A percentile compares a stretch with the other conserved stretches of the same genome.
These are phyloP conservation scores for Saturnispora kantuleensis DNA, from an alignment of 805 yeast species.

Conservation along the genomic window DNA sequence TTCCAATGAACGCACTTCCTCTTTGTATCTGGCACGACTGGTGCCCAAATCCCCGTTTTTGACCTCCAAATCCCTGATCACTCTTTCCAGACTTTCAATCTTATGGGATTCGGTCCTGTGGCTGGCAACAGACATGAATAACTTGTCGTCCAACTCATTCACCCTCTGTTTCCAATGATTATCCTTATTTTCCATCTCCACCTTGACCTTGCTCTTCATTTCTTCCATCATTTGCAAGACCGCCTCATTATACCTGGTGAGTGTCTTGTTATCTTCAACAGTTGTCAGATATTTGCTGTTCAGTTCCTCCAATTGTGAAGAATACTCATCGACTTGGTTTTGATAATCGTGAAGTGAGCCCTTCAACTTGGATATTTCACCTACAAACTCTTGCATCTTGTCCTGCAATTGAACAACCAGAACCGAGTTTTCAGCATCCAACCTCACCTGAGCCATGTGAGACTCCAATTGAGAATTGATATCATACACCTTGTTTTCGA, in stretches of 20 bases:
- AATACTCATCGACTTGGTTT: slow-evolving; percentile 14
- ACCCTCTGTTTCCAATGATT: slow-evolving; percentile 53
- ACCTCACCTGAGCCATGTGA: slow-evolving; percentile 25
- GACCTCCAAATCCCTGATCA: slow-evolving; percentile 42
- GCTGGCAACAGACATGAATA: slow-evolving; percentile 37
- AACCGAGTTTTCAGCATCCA: slow-evolving; percentile 24
- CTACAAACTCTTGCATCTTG: slow-evolving; percentile 28
- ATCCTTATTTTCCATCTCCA: slow-evolving; percentile 40
- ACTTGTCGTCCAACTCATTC: slow-evolving; percentile 39
- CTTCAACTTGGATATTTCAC: slow-evolving; percentile 25
- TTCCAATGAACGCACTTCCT: slow-evolving; percentile 49
- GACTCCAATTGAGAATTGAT: slow-evolving; percentile 32
- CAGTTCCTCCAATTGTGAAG: slow-evolving; percentile 25
- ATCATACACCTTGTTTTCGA: slow-evolving; percentile 36
- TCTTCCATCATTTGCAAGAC: slow-evolving; percentile 36
- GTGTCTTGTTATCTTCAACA: slow-evolving; percentile 57
- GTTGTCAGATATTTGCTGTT: slow-evolving; percentile 47
- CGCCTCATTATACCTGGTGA: slow-evolving; percentile 45
- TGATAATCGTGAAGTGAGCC: slow-evolving; percentile 20
- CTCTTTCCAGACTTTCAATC: slow-evolving; percentile 40
- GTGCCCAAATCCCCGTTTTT: slow-evolving; percentile 42
- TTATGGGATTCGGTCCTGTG: slow-evolving; percentile 45
- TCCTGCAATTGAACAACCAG: slow-evolving; percentile 24
- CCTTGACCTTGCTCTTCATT: slow-evolving; percentile 39
- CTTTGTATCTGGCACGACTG: slow-evolving; percentile 43